Conservation (phyloP, 768 basidiomycete genomes). For the Hypsizygus marmoreus region DNA sequence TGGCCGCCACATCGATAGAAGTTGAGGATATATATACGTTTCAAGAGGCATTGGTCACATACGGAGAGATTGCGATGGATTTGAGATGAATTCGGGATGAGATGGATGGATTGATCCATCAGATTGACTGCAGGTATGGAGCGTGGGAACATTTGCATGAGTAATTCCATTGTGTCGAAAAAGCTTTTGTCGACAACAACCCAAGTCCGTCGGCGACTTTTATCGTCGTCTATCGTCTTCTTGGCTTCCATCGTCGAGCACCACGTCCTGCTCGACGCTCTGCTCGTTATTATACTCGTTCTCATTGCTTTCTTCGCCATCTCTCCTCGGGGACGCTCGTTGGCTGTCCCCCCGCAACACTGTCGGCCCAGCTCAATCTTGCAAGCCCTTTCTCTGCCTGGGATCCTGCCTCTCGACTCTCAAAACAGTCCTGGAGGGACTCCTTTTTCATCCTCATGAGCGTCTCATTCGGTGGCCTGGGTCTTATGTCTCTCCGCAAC, state of each 20-base stretch:
- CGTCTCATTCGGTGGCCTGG: constrained; percentile 63
- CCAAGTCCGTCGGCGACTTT: constrained; percentile 8
- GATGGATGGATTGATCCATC: too few relatives aligned
- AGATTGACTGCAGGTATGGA: too few relatives aligned
- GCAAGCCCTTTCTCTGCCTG: constrained; percentile 33
- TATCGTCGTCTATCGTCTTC: constrained; percentile 10
- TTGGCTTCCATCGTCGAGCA: constrained; percentile 17
- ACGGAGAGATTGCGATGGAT: constrained; percentile 1
- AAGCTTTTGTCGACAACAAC: constrained; percentile 14
- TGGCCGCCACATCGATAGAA: constrained; percentile 7
- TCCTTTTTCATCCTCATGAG: constrained; percentile 60
- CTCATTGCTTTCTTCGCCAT: constrained; percentile 2
- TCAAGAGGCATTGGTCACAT: too few relatives aligned
- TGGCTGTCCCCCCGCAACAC: constrained; percentile 37
- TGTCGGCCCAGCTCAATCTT: constrained; percentile 39
- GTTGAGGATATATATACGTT: too few relatives aligned
- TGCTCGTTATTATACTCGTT: constrained; percentile 3
- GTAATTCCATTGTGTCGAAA: constrained; percentile 20
- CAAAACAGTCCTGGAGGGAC: constrained; percentile 43
- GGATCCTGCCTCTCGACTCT: constrained; percentile 34
- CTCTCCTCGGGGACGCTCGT: constrained; percentile 20
- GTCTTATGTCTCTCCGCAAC: constrained; percentile 59
- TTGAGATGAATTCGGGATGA: constrained; percentile 7
- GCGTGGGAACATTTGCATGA: constrained; percentile 19
- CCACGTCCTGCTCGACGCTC: constrained; percentile 15